Base-by-base conservation (phyloP, 352 stramenopile genomes). In the Aphanomyces stellatus region DNA sequence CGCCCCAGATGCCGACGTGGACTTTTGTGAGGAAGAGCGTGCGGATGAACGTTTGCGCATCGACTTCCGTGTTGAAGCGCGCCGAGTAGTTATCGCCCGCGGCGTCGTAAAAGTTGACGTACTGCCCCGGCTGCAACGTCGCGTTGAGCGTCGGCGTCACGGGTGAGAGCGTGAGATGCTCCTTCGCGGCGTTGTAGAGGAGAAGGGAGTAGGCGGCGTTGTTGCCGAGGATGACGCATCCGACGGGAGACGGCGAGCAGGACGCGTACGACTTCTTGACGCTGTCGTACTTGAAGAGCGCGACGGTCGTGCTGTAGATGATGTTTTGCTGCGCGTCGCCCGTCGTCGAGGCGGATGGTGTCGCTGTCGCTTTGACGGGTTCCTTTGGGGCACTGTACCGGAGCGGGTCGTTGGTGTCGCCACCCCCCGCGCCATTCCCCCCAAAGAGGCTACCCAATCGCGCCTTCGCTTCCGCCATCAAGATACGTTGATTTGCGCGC, bases 91-190 rank as follows among this genome's bases (percentile, higher is more conserved):
- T 92, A 2, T 65, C 66, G 2, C 73, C 73, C 22, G 82, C 76
- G 7, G 87, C 79, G 60, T 92, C 84, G 71, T 92, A 92, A 62
- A 92, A 88, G 55, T 90, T 92, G n/a, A 92, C 72, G 60, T 90
- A 92, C 63, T 79, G 76, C 53, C 90, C 90, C 3, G 84, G 75
- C 64, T 92, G 84, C 27, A 90, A 69, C 2, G 80, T 89, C 6
- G 79, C 79, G 37, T 87, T 85, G 65, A 87, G 83, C 3, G 66
- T 72, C n/a, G 68, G 53, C 35, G 76, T 82, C 33, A 89, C 53
- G 22, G 80, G 77, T 5, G 88, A 64, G 8, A 79, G 71, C 48
- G 78, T 88, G 31, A 92, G 55, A 61, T 88, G 77, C 64, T 80
- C 69, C 71, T 92, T 92, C 51, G 74, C 71, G 4, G 80, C 74